Evolutionary conservation across 2,329 filamentous ascomycete genomes (phyloP).

Genomic region (Septoria petroselini): DNA sequence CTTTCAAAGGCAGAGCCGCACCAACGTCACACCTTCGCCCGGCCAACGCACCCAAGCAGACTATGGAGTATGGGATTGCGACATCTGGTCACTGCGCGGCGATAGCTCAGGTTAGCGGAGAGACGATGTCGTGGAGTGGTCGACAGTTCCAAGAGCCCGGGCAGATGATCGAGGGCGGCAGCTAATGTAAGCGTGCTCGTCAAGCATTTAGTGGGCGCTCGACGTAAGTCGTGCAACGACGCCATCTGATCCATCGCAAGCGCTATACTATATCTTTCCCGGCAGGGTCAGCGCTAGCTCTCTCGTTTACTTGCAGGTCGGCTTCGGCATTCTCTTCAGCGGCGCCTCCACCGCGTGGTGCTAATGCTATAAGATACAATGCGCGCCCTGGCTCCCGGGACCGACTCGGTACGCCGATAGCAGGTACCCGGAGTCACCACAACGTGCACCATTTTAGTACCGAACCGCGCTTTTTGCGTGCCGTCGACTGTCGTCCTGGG

Average conservation of each 20-base stretch:
- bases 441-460: constrained; percentile 14
- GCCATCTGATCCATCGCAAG: constrained; percentile 12
- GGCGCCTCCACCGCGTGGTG: constrained; percentile 18
- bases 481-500: no score
- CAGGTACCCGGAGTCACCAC: constrained; percentile 3
- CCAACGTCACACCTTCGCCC: constrained; percentile 5
- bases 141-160: background rate
- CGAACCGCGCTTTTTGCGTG: constrained; percentile 18
- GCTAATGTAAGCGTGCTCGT: constrained; percentile 11
- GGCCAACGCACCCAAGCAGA: background rate
- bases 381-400: no score
- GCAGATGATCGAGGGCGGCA: constrained; percentile 1
- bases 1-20: constrained; percentile 4
- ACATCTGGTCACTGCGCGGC: no score
- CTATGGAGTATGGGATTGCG: no score
- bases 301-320: constrained; percentile 13
- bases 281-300: constrained; percentile 13
- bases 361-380: no score
- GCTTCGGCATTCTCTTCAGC: constrained; percentile 14
- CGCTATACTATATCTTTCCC: constrained; percentile 16
- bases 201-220: constrained; percentile 4
- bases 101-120: background rate
- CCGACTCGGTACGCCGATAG: constrained; percentile 5
- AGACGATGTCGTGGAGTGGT: background rate
- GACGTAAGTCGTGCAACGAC: constrained; percentile 16